Percentiles rank a stretch among this genome's conserved stretches.
Conservation (phyloP, 345 rosid species). For the Citrus glauca region DNA sequence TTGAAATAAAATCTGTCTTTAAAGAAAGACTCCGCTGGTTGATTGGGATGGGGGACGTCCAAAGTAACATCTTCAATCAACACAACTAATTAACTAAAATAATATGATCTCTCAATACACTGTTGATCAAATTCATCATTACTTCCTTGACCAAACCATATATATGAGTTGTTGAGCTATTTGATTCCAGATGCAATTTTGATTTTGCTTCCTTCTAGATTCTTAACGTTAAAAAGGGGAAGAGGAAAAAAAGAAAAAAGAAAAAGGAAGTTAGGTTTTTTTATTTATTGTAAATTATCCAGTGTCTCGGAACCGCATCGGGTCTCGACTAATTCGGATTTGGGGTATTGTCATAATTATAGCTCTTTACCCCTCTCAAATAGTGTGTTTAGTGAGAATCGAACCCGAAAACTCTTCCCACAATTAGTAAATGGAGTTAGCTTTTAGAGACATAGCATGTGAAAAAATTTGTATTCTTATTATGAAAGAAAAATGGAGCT, state of each 20-base stretch:
- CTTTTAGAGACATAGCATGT: background rate
- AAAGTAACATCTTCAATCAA: background rate
- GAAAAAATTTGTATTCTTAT: too few relatives aligned
- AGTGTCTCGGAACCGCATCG: too few relatives aligned
- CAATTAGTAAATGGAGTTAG: too few relatives aligned
- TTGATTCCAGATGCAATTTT: background rate
- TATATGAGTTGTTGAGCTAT: background rate
- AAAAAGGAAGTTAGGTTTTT: background rate
- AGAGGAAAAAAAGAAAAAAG: too few relatives aligned
- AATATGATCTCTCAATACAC: background rate
- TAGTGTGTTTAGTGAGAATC: too few relatives aligned
- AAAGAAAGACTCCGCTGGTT: constrained; percentile 5
- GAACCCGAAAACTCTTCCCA: too few relatives aligned
- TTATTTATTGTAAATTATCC: too few relatives aligned
- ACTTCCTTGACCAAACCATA: background rate
- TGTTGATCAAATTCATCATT: background rate
- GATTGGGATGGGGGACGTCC: constrained; percentile 1
- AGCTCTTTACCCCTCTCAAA: too few relatives aligned
- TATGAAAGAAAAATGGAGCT: too few relatives aligned
- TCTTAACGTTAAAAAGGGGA: background rate
- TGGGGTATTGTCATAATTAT: too few relatives aligned
- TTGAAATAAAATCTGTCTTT: constrained; percentile 14
- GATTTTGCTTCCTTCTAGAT: background rate
- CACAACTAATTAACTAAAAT: background rate
- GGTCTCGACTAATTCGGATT: too few relatives aligned